Evolutionary conservation across 2,329 filamentous ascomycete species (phyloP).

Genomic region (Cordyceps fumosorosea): DNA sequence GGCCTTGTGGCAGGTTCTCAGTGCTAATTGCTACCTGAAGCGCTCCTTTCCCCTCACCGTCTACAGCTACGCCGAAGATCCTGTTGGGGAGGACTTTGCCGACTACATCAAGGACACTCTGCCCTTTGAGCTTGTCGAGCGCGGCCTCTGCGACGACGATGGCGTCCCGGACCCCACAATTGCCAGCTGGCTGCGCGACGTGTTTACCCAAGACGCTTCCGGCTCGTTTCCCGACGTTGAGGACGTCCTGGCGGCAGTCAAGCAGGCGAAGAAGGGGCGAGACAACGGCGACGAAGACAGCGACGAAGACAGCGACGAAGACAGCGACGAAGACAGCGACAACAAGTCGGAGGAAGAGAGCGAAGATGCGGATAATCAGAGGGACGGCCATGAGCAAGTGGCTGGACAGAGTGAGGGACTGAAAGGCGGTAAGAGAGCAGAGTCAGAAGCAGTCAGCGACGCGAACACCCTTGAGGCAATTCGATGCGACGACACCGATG

Average conservation of each 20-base stretch:
- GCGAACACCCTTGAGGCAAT: neutral
- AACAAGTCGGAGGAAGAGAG: neutral
- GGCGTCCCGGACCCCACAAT: neutral
- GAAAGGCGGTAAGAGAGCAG: too few relatives aligned
- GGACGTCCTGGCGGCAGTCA: neutral
- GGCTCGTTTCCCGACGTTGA: slow-evolving; percentile 7
- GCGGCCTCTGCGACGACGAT: neutral
- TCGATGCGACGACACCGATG: neutral
- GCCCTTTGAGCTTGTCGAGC: neutral
- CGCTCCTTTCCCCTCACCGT: slow-evolving; percentile 6
- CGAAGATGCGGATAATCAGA: neutral
- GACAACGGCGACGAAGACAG: neutral
- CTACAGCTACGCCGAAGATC: slow-evolving; percentile 9
- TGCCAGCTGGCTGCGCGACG: neutral
- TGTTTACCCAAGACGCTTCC: neutral
- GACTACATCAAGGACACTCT: slow-evolving; percentile 4
- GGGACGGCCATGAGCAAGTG: too few relatives aligned
- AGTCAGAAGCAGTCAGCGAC: neutral
- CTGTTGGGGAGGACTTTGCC: slow-evolving; percentile 9
- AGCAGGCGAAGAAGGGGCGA: neutral
- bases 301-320: too few relatives aligned
- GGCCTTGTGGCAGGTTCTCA: slow-evolving; percentile 12
- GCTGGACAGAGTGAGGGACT: neutral
- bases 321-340: too few relatives aligned
- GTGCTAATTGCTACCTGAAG: slow-evolving; percentile 9